These are phyloP conservation scores for Trypanosomatidae sp. DNA, from an alignment of 208 protist species.

Conservation along the genomic window DNA sequence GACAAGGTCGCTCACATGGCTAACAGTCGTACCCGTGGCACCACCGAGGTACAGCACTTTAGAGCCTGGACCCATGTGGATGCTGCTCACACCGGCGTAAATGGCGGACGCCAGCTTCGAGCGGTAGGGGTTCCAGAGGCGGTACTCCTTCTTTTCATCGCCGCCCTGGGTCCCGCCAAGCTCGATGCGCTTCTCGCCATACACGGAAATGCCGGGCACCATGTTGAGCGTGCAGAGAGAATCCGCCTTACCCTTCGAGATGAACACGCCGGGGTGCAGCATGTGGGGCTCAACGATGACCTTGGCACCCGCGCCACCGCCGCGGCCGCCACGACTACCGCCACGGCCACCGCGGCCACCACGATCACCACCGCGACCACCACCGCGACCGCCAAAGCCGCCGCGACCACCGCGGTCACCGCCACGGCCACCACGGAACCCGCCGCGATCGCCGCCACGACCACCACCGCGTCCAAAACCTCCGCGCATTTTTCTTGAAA, in stretches of 20 bases:
- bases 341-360: constrained; percentile 16
- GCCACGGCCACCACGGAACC: too few species aligned
- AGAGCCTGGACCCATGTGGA: constrained; percentile 98
- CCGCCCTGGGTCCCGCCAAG: constrained; percentile 71
- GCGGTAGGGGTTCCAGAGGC: constrained; percentile 99
- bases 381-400: constrained; percentile 11
- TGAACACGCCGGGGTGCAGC: constrained; percentile 97
- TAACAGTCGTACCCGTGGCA: constrained; percentile 99
- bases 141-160: constrained; percentile 99
- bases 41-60: constrained; percentile 99
- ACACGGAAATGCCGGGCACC: constrained; percentile 98
- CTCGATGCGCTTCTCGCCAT: constrained; percentile 99
- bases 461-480: constrained; percentile 16
- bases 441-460: too few species aligned
- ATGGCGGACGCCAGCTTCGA: constrained; percentile 99
- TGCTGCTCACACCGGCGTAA: constrained; percentile 98
- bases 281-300: constrained; percentile 98
- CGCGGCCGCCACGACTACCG: constrained; percentile 48
- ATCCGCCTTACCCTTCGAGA: constrained; percentile 98
- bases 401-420: constrained; percentile 7
- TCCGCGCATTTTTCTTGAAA: constrained; percentile 45
- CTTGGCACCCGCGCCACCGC: constrained; percentile 93
- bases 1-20: constrained; percentile 99
- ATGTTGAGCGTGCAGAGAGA: constrained; percentile 98
- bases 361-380: constrained; percentile 1